phyloP scores from a whole-genome alignment of 106 monocot species.

The Phalaenopsis equestris region DNA sequence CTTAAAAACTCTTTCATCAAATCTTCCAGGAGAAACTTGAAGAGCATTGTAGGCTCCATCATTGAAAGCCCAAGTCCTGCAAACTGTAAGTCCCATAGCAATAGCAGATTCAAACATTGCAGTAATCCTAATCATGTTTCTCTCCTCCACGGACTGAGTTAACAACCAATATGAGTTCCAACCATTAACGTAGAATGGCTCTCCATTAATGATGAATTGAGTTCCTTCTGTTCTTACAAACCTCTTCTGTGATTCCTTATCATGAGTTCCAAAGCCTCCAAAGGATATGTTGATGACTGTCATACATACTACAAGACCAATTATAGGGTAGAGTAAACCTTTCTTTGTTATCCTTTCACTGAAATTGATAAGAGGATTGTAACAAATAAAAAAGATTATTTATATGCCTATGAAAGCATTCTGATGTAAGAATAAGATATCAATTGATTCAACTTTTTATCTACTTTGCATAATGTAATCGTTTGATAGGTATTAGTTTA shows the following conservation, averaged over 20 bases:
- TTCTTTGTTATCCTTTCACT: not conserved
- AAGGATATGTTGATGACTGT: not conserved
- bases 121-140: not conserved
- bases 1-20: conserved; percentile 13
- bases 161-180: conserved; percentile 21
- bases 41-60: conserved; percentile 17
- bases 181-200: conserved; percentile 16
- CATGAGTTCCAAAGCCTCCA: not conserved
- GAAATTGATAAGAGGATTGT: not conserved
- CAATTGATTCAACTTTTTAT: too few species aligned
- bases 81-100: conserved; percentile 4
- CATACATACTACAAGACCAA: not conserved
- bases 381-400: not conserved
- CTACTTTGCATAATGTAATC: too few species aligned
- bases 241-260: not conserved
- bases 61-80: conserved; percentile 21
- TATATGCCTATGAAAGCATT: too few species aligned
- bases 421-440: too few species aligned
- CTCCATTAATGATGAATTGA: conserved; percentile 5
- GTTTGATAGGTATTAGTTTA: too few species aligned
- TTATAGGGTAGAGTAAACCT: not conserved
- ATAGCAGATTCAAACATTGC: conserved; percentile 5
- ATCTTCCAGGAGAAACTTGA: conserved; percentile 11
- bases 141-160: conserved; percentile 1
- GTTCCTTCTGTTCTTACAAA: conserved; percentile 12